phyloP scores from a whole-genome alignment of 805 yeast genomes.

The Yamadazyma sp. region DNA sequence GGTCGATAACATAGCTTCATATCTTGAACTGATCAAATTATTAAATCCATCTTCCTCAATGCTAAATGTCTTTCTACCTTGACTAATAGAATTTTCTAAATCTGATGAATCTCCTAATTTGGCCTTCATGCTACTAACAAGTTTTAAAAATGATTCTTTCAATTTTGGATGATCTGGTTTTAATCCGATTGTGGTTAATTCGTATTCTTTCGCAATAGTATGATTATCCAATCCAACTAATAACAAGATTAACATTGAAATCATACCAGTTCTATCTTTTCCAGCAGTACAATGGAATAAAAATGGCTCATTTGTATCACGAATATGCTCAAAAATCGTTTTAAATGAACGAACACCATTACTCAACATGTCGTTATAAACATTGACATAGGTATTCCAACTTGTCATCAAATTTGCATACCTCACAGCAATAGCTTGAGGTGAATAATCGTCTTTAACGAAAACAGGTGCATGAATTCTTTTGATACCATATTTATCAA shows the following conservation, averaged over 20 bases:
- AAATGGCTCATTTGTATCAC: slow-evolving; percentile 48
- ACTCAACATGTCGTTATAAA: slow-evolving; percentile 57
- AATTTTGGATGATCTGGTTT: slow-evolving; percentile 44
- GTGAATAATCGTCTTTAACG: slow-evolving; percentile 53
- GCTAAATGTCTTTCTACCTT: slow-evolving; percentile 41
- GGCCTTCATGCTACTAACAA: slow-evolving; percentile 27
- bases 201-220: slow-evolving; percentile 72
- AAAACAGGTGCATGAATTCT: slow-evolving; percentile 60
- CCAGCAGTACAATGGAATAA: slow-evolving; percentile 83
- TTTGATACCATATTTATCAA: slow-evolving; percentile 41
- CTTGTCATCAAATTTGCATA: slow-evolving; percentile 54
- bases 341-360: slow-evolving; percentile 48
- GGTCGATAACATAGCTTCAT: slow-evolving; percentile 68
- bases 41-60: slow-evolving; percentile 52
- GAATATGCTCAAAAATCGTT: slow-evolving; percentile 50
- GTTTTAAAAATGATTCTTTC: slow-evolving; percentile 29
- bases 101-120: slow-evolving; percentile 21
- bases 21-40: slow-evolving; percentile 59
- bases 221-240: slow-evolving; percentile 64
- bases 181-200: slow-evolving; percentile 66
- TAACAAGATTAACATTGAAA: slow-evolving; percentile 63
- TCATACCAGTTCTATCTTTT: slow-evolving; percentile 79
- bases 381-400: slow-evolving; percentile 60
- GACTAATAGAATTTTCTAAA: slow-evolving; percentile 22
- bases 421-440: slow-evolving; percentile 57